These are phyloP conservation scores for Pseudodiploospora longispora DNA, from an alignment of 2,329 filamentous ascomycete species.

Conservation along the genomic window DNA sequence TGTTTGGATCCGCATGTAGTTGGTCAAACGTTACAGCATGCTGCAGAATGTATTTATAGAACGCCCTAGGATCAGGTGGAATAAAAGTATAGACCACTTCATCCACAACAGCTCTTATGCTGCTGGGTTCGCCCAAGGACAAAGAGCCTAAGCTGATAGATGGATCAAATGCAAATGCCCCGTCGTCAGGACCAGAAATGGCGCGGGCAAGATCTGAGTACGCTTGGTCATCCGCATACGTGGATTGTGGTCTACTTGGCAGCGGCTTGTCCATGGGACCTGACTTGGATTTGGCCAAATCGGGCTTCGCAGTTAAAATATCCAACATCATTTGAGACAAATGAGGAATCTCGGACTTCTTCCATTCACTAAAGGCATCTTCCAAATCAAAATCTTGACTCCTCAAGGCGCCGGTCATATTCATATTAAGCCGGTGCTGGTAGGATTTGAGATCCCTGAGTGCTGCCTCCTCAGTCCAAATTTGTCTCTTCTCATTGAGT, in stretches of 20 bases:
- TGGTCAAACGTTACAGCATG: constrained; percentile 63
- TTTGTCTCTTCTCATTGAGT: constrained; percentile 69
- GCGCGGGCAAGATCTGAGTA: constrained; percentile 46
- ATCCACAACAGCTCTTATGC: constrained; percentile 43
- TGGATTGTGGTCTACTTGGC: constrained; percentile 39
- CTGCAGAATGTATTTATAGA: constrained; percentile 74
- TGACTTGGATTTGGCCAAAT: constrained; percentile 70
- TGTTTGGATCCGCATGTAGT: constrained; percentile 44
- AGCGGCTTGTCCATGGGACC: constrained; percentile 49
- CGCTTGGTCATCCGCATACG: constrained; percentile 39
- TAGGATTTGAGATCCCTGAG: constrained; percentile 89
- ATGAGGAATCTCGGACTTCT: constrained; percentile 77
- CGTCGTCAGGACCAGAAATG: constrained; percentile 38
- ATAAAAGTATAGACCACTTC: constrained; percentile 79
- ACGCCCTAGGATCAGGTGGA: constrained; percentile 71
- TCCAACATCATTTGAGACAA: constrained; percentile 90
- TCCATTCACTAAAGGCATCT: constrained; percentile 84
- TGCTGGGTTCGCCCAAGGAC: constrained; percentile 48
- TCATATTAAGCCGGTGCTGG: constrained; percentile 77
- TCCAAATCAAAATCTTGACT: constrained; percentile 85
- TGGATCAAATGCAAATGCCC: constrained; percentile 49
- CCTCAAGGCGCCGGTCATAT: constrained; percentile 67
- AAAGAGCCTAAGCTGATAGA: constrained; percentile 60
- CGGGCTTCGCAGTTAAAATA: constrained; percentile 77
- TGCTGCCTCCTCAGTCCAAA: constrained; percentile 89